Percentiles rank a stretch among this genome's conserved stretches.
phyloP scores from a whole-genome alignment of 305 asterid genomes.

The Striga hermonthica region DNA sequence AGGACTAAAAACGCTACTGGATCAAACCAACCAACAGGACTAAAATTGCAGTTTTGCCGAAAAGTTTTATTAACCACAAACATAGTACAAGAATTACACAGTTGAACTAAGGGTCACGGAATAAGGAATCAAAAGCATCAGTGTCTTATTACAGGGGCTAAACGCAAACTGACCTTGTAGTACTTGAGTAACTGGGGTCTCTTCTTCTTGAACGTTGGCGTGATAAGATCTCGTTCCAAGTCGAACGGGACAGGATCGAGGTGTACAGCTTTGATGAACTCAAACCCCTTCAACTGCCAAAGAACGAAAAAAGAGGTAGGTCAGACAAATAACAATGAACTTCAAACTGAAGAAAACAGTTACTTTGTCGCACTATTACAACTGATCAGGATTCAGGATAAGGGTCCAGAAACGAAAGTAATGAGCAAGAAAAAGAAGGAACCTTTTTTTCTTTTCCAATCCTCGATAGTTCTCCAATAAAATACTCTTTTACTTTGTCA shows the following conservation, averaged over 20 bases:
- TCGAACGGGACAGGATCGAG: constrained; percentile 93
- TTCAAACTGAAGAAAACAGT: neutral
- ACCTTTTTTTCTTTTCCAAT: constrained; percentile 83
- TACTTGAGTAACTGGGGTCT: constrained; percentile 85
- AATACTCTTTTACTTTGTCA: constrained; percentile 56
- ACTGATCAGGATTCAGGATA: neutral
- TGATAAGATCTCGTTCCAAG: constrained; percentile 87
- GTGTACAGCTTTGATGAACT: constrained; percentile 73
- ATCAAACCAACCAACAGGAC: too few species aligned
- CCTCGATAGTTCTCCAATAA: constrained; percentile 69
- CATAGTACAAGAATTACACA: neutral
- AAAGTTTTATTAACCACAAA: neutral
- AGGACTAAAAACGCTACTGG: too few species aligned
- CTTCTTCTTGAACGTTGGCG: constrained; percentile 92
- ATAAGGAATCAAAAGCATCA: neutral
- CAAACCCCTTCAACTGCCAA: constrained; percentile 88
- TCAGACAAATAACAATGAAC: constrained; percentile 16
- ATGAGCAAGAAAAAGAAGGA: constrained; percentile 19
- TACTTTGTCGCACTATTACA: too few species aligned
- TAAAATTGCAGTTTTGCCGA: too few species aligned
- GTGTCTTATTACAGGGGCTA: constrained; percentile 8
- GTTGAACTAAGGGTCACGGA: neutral
- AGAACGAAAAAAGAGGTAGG: constrained; percentile 6
- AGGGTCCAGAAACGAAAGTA: constrained; percentile 1
- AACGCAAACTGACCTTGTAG: constrained; percentile 58